These are phyloP conservation scores for Saccharomycopsis oosterbeekiorum DNA, from an alignment of 805 yeast genomes.

Conservation along the genomic window DNA sequence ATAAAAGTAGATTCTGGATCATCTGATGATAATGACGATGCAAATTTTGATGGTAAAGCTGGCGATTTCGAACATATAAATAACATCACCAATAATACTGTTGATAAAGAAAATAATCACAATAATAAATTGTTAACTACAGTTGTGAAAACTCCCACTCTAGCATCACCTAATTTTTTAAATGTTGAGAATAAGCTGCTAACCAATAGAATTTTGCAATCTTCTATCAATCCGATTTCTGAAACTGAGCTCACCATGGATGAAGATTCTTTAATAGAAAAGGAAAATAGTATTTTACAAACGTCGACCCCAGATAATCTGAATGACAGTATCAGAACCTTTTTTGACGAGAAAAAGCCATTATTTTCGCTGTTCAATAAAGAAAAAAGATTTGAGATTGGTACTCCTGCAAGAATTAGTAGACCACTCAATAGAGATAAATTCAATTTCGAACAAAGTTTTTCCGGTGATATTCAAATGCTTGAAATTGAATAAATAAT, in stretches of 20 bases:
- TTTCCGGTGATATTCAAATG: constrained; percentile 17
- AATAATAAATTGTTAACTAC: constrained; percentile 2
- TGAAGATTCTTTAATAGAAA: neutral
- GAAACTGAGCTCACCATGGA: neutral
- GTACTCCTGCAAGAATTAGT: constrained; percentile 5
- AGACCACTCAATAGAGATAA: constrained; percentile 3
- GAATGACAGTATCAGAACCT: neutral
- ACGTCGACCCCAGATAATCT: neutral
- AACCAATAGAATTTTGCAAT: neutral
- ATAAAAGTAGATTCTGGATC: constrained; percentile 6
- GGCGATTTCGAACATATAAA: constrained; percentile 18
- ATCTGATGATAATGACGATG: constrained; percentile 2
- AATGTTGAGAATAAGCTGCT: neutral
- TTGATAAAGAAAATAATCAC: constrained; percentile 11
- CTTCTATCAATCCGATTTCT: neutral
- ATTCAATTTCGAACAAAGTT: constrained; percentile 16
- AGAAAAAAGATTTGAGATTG: neutral
- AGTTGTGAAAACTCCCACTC: neutral
- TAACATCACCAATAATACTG: neutral
- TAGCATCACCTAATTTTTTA: neutral
- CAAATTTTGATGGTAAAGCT: neutral
- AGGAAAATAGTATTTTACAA: neutral
- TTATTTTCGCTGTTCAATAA: neutral
- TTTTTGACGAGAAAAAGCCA: neutral
- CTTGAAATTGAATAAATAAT: constrained; percentile 5